Evolutionary conservation across 2,329 filamentous ascomycete species (phyloP).

Genomic region (Zelopaecilomyces penicillatus): DNA sequence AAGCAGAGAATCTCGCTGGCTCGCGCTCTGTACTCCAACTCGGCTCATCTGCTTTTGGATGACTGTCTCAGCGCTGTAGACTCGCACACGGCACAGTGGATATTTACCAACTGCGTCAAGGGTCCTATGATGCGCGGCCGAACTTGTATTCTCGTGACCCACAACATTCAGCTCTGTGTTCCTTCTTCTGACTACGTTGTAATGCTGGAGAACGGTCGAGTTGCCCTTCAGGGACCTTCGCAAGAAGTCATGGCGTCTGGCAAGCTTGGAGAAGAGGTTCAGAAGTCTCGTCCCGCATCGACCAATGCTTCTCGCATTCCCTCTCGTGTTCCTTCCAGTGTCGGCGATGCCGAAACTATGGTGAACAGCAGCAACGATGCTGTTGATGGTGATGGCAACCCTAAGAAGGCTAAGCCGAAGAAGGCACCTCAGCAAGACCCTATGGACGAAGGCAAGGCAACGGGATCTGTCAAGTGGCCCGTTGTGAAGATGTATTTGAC

Average conservation of each 20-base stretch:
- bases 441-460: slow-evolving; percentile 69
- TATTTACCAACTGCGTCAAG: slow-evolving; percentile 86
- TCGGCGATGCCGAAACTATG: slow-evolving; percentile 56
- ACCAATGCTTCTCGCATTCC: slow-evolving; percentile 61
- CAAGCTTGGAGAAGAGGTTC: slow-evolving; percentile 76
- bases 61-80: slow-evolving; percentile 96
- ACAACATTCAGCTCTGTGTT: slow-evolving; percentile 84
- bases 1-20: slow-evolving; percentile 96
- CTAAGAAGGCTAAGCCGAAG: slow-evolving; percentile 38
- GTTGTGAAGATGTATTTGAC: slow-evolving; percentile 79
- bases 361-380: slow-evolving; percentile 41
- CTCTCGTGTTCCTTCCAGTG: slow-evolving; percentile 69
- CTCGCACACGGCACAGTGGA: slow-evolving; percentile 96
- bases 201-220: slow-evolving; percentile 76
- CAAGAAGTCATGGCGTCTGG: slow-evolving; percentile 78
- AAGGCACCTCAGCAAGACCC: slow-evolving; percentile 38
- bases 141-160: slow-evolving; percentile 91
- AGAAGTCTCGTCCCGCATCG: slow-evolving; percentile 64
- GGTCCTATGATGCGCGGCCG: slow-evolving; percentile 81
- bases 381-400: slow-evolving; percentile 36
- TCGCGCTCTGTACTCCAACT: slow-evolving; percentile 94
- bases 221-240: slow-evolving; percentile 68
- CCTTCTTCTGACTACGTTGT: slow-evolving; percentile 75
- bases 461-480: slow-evolving; percentile 77
- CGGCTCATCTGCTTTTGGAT: slow-evolving; percentile 81